Percentiles rank a stretch among this genome's conserved stretches.
phyloP scores from a whole-genome alignment of 169 alveolate genomes.

The Miamiensis avidus region DNA sequence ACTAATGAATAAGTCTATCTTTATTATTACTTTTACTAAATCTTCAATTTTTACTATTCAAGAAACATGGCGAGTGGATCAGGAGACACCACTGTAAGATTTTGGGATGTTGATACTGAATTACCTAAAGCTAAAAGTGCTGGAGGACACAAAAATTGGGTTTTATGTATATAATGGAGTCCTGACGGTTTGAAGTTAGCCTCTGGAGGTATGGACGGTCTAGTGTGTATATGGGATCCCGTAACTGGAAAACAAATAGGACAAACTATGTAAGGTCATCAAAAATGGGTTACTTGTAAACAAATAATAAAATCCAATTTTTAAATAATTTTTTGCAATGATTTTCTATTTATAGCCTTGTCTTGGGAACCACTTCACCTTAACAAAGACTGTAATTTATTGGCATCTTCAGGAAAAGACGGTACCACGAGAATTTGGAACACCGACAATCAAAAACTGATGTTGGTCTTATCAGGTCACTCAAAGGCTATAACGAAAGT shows the following conservation, averaged over 20 bases:
- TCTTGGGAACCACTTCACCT: conserved; percentile 93
- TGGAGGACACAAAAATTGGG: conserved; percentile 94
- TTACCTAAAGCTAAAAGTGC: conserved; percentile 89
- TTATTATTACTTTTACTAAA: too few relatives aligned
- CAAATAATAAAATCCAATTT: conserved; percentile 11
- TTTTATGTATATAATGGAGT: conserved; percentile 89
- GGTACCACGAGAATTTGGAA: conserved; percentile 93
- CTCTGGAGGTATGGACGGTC: conserved; percentile 93
- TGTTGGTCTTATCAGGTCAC: conserved; percentile 90
- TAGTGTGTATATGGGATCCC: conserved; percentile 86
- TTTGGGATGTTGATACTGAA: conserved; percentile 95
- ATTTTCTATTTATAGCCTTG: conserved; percentile 36
- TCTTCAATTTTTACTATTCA: conserved; percentile 42
- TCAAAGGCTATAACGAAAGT: conserved; percentile 92
- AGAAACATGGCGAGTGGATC: conserved; percentile 92
- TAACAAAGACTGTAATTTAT: conserved; percentile 45
- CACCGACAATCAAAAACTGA: conserved; percentile 70
- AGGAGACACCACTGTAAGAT: conserved; percentile 93
- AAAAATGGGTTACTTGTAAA: conserved; percentile 61
- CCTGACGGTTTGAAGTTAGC: conserved; percentile 93
- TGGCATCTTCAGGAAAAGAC: conserved; percentile 89
- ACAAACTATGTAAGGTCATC: conserved; percentile 65
- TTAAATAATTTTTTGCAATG: conserved; percentile 78
- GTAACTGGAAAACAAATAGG: conserved; percentile 59
- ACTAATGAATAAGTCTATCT: neutral